Base-by-base conservation (phyloP, 345 rosid genomes). In the Hibiscus mutabilis region DNA sequence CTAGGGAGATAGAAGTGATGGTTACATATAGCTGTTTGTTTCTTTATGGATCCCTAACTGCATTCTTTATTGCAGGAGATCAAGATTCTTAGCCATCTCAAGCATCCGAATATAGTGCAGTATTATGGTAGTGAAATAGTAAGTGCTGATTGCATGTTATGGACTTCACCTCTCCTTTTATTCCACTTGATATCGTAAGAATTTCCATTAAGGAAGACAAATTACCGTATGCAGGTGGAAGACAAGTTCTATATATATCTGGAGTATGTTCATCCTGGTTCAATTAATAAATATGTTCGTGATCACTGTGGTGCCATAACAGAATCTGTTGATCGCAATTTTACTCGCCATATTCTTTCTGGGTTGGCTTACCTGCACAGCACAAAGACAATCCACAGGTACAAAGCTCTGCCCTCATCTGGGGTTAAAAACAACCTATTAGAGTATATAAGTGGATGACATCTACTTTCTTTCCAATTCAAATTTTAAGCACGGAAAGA, bases 81-180 rank as follows among this genome's bases (percentile, higher is more conserved):
- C 60, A 87, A 86, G 80, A 87, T 94, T 81, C 96, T 91, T 73
- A 90, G 96, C 86, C 88, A 85, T 40, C 85, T 94, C 72, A 90
- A 94, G 76, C 98, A 94, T 82, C 96, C 88, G 31, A 94, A 94
- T 79, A 94, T 91, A 71, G 98, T 94, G 80, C 98, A 91, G 83
- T 94, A 94, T 78, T 90, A 88, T 77, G 98, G 98, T 62, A 94
- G 98, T 81, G 98, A 90, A 83, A 90, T 80, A 78, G 98, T 94
- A 75, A 86, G 98, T 86, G 71, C 64, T 76, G 63, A 68, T 67
- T 79, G 65, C 65, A 6, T 44, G 25, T 40, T 63, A 25, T 42
- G 57, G 18, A 31, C 33, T 63, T 6, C 21, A 22, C n/a, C 53
- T 46, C 40, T 58, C 12, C 31, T 44, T 16, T 12, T 46, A 6